Evolutionary conservation across 2,329 filamentous ascomycete genomes (phyloP), one percentile per base, ranked within the genome.

Genomic region (Diaporthe citri): DNA sequence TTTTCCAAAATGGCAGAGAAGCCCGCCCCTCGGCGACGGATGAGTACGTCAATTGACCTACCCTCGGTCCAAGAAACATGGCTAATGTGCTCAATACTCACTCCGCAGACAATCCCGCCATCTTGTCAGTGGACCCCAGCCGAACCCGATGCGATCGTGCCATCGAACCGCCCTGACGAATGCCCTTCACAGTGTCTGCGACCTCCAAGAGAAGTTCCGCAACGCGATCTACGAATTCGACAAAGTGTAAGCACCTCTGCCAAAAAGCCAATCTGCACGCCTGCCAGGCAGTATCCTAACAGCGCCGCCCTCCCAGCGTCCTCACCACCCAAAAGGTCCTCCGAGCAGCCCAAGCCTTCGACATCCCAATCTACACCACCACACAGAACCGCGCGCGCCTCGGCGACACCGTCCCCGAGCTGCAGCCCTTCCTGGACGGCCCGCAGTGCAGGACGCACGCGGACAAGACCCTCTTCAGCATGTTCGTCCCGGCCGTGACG

Each of bases 191-290:
- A 98, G 96, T 81, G 91, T 98, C 82, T 98, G 96, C 86, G 96
- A 98, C 82, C 88, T 98, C 77, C 96, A 98, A 86, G 96, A 98
- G 79, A 97, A 95, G 84, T 98, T 98, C 85, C 91, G 95, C 76
- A 87, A 88, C 12, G 93, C 92, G 73, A 98, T 98, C 80, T 90
- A 93, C 85, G 93, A 97, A 82, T 98, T 96, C 82, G 90, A 94
- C 77, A 95, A 94, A 82, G 90, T 98, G 92, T 94, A 87, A 75
- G 86, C 82, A 12, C 10, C 60, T 59, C 8, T 20, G 20, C 8
- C 1, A 41, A 10, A 60, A 8, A 25, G 20, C 2, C 5, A 36
- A 25, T 28, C 8, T 5, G 39, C 31, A 9, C 12, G 2, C 9
- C n/a, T 31, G 25, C 22, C 7, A 48, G 7, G 52, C 62, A 34